Percentiles rank a stretch among this genome's conserved stretches.
Conservation (phyloP, 768 basidiomycete genomes). For the Leccinum barrowsii region DNA sequence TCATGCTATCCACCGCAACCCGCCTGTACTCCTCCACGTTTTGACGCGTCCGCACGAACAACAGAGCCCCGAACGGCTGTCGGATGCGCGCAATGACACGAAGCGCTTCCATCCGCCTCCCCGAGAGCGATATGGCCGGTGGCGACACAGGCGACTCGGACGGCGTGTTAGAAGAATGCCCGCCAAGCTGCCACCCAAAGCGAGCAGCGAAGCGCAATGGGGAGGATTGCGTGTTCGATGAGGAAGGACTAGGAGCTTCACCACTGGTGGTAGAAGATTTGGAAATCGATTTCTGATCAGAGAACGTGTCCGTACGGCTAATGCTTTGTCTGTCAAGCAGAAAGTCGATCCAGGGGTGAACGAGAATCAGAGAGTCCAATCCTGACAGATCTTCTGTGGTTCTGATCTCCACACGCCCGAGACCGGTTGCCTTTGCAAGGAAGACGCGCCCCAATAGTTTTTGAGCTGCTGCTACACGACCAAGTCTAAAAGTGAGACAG, state of each 20-base stretch:
- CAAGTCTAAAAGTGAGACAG: not conserved
- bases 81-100: not conserved
- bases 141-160: too few species aligned
- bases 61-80: constrained; percentile 1
- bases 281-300: too few species aligned
- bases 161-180: too few species aligned
- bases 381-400: not conserved
- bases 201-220: too few species aligned
- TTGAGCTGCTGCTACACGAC: not conserved
- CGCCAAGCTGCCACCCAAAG: too few species aligned
- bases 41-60: not conserved
- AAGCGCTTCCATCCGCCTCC: not conserved
- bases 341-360: not conserved
- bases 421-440: not conserved
- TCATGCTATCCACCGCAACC: constrained; percentile 8
- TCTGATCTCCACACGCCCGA: not conserved
- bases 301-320: accelerated
- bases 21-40: constrained; percentile 5
- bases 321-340: not conserved
- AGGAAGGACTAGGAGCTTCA: too few species aligned
- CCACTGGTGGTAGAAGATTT: too few species aligned
- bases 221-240: too few species aligned
- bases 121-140: not conserved
- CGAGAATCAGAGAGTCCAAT: not conserved
- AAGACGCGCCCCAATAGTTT: not conserved